Evolutionary conservation across 306 rosid species (phyloP).

Genomic region (Heteromeles arbutifolia): DNA sequence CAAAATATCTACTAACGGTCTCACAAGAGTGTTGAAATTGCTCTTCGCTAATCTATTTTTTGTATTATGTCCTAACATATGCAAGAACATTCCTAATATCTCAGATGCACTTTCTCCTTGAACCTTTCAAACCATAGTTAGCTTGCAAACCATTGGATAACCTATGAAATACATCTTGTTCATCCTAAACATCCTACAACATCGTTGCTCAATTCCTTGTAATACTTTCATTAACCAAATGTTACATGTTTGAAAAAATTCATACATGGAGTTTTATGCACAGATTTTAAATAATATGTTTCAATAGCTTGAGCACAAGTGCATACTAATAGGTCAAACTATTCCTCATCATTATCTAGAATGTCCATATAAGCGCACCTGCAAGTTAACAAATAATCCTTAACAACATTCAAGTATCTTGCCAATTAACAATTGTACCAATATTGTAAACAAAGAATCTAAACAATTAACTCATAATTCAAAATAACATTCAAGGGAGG

Average conservation of each 20-base stretch:
- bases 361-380: not conserved
- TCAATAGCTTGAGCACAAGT: not conserved
- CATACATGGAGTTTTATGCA: no score
- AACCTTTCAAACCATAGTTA: not conserved
- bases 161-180: not conserved
- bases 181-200: not conserved
- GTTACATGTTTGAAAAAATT: no score
- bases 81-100: not conserved
- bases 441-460: not conserved
- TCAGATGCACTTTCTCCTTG: not conserved
- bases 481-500: no score
- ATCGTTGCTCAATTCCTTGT: not conserved
- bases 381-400: not conserved
- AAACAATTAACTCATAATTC: no score
- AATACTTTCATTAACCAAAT: no score
- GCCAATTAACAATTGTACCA: no score
- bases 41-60: not conserved
- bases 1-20: not conserved
- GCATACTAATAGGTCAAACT: not conserved
- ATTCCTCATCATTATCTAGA: not conserved
- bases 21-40: not conserved
- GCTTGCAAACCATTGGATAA: not conserved
- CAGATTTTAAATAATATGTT: not conserved
- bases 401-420: not conserved
- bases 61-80: not conserved